These are phyloP conservation scores for Cornus suecica DNA, from an alignment of 148 eudicot genomes.

Conservation along the genomic window DNA sequence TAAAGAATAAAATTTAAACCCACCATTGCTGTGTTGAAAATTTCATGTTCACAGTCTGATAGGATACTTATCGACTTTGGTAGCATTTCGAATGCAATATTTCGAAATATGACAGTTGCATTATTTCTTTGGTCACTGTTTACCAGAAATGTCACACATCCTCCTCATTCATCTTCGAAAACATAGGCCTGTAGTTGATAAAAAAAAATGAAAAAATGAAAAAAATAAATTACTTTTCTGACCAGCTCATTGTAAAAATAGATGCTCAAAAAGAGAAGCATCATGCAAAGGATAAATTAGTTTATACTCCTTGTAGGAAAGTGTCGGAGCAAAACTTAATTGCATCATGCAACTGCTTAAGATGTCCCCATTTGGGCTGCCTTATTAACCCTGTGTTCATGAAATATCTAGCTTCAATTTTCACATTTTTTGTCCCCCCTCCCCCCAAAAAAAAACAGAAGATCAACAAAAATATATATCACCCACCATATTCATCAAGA, in stretches of 20 bases:
- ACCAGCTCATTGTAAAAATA: background rate
- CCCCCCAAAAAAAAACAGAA: too few relatives aligned
- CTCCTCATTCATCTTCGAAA: slow-evolving; percentile 36
- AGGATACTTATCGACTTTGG: slow-evolving; percentile 50
- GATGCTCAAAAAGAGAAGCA: background rate
- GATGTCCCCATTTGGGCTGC: slow-evolving; percentile 73
- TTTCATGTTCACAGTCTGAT: slow-evolving; percentile 34
- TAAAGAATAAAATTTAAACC: background rate
- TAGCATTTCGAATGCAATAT: slow-evolving; percentile 38
- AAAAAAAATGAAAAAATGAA: too few relatives aligned
- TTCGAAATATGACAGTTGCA: slow-evolving; percentile 36
- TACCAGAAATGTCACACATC: slow-evolving; percentile 45
- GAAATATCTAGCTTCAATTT: background rate
- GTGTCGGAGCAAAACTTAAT: slow-evolving; percentile 38
- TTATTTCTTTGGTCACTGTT: slow-evolving; percentile 31
- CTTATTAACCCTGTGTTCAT: slow-evolving; percentile 38
- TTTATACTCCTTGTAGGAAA: slow-evolving; percentile 34
- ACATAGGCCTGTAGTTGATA: slow-evolving; percentile 36
- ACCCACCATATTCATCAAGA: slow-evolving; percentile 55
- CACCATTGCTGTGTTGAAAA: slow-evolving; percentile 45
- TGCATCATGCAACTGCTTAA: slow-evolving; percentile 45
- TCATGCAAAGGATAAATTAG: slow-evolving; percentile 38
- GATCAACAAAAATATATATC: too few relatives aligned
- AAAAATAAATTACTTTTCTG: background rate
- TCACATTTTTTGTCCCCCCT: too few relatives aligned